phyloP scores from a whole-genome alignment of 768 basidiomycete species.

The Mycena vulgaris region DNA sequence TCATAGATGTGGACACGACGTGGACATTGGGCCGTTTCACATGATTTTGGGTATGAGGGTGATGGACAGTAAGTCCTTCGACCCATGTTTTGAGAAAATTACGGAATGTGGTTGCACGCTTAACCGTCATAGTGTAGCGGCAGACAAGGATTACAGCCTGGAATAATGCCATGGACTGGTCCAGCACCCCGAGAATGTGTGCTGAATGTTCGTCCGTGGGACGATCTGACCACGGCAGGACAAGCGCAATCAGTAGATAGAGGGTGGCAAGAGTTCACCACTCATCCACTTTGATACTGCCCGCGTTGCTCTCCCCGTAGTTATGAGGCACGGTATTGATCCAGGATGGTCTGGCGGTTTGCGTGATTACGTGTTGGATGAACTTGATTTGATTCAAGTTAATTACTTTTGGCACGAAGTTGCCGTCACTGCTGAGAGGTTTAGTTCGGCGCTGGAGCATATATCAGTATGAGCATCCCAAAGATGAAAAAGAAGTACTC shows the following conservation, averaged over 20 bases:
- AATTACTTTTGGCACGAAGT: conserved; percentile 29
- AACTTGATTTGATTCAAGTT: conserved; percentile 34
- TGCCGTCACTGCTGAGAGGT: conserved; percentile 23
- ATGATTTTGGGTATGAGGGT: conserved; percentile 42
- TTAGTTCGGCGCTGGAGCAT: conserved; percentile 28
- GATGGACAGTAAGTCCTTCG: conserved; percentile 39
- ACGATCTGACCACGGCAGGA: conserved; percentile 42
- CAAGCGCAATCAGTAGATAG: conserved; percentile 46
- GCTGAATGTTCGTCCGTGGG: conserved; percentile 12
- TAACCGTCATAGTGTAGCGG: conserved; percentile 36
- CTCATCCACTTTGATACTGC: conserved; percentile 50
- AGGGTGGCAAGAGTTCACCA: conserved; percentile 43
- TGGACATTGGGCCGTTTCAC: conserved; percentile 44
- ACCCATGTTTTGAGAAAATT: conserved; percentile 44
- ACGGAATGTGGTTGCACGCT: conserved; percentile 32
- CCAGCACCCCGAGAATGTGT: conserved; percentile 37
- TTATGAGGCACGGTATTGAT: conserved; percentile 40
- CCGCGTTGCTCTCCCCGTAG: conserved; percentile 41
- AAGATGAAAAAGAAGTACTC: conserved; percentile 22
- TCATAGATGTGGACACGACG: conserved; percentile 51
- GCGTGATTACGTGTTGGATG: conserved; percentile 30
- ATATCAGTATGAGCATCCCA: conserved; percentile 13
- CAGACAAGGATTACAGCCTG: conserved; percentile 44
- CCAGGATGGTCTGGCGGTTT: conserved; percentile 34
- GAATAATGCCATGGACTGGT: conserved; percentile 49